These are phyloP conservation scores for Neonectria coccinea DNA, from an alignment of 2,329 filamentous ascomycete species.

Conservation along the genomic window DNA sequence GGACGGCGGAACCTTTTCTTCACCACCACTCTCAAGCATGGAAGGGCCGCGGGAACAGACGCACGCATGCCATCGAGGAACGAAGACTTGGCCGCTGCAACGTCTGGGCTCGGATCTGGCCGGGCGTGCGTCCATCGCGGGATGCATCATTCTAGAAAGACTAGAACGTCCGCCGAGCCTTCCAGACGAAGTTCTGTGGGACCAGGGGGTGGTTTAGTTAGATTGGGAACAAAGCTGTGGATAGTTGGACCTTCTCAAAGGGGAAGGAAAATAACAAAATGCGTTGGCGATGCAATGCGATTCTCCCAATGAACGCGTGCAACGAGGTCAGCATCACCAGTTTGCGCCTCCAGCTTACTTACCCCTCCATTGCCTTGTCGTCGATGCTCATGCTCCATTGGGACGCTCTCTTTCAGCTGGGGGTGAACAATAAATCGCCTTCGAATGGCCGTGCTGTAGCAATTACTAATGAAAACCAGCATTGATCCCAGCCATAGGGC, in stretches of 20 bases:
- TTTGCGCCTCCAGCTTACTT: background rate
- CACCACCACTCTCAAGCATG: background rate
- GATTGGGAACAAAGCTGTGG: no score
- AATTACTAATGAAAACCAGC: background rate
- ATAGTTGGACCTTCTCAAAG: background rate
- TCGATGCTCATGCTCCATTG: background rate
- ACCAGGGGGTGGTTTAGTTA: background rate
- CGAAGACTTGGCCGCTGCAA: background rate
- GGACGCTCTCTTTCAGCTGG: background rate
- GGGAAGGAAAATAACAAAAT: background rate
- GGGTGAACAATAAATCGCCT: background rate
- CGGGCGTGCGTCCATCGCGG: background rate
- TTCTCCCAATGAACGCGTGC: background rate
- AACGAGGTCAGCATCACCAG: background rate
- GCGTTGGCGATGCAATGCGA: background rate
- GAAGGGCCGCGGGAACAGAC: no score
- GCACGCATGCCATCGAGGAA: no score
- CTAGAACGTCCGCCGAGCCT: background rate
- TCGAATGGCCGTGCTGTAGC: background rate
- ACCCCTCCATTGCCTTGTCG: background rate
- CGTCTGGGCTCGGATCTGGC: constrained; percentile 4
- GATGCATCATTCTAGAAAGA: constrained; percentile 2
- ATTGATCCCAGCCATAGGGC: background rate
- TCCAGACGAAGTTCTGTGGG: background rate
- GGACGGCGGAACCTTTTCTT: background rate